Percentiles rank a stretch among this genome's conserved stretches.
Evolutionary conservation across 2,329 filamentous ascomycete genomes (phyloP).

Genomic region (Hymenoscyphus occultus): DNA sequence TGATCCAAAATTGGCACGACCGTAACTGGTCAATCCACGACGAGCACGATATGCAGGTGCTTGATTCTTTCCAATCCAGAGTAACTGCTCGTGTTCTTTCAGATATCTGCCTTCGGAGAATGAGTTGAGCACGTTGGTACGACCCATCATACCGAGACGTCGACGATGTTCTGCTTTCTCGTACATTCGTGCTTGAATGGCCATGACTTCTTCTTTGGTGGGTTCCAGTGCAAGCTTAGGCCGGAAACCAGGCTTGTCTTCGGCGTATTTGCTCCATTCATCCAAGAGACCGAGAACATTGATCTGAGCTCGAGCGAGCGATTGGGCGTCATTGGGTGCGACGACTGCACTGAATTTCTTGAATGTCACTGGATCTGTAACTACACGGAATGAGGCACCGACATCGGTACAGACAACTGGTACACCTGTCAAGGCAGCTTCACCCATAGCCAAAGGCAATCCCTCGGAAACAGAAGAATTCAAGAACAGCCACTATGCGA

Average conservation of each 20-base stretch:
- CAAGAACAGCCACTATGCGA: slow-evolving; percentile 46
- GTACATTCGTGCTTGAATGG: slow-evolving; percentile 55
- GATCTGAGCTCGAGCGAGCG: slow-evolving; percentile 59
- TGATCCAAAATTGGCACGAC: not conserved
- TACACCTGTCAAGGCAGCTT: slow-evolving; percentile 53
- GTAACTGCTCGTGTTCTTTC: slow-evolving; percentile 60
- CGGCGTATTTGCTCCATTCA: slow-evolving; percentile 56
- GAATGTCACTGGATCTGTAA: slow-evolving; percentile 51
- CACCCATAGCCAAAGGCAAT: slow-evolving; percentile 52
- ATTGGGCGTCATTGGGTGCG: slow-evolving; percentile 59
- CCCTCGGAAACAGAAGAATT: slow-evolving; percentile 56
- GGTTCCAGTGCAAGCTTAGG: slow-evolving; percentile 40
- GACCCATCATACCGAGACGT: slow-evolving; percentile 56
- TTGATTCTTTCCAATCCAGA: slow-evolving; percentile 43
- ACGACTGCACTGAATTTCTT: slow-evolving; percentile 58
- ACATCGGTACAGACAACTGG: slow-evolving; percentile 56
- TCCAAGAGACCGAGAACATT: slow-evolving; percentile 59
- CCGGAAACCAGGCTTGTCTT: slow-evolving; percentile 39
- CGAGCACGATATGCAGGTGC: not conserved
- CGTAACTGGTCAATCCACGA: not conserved
- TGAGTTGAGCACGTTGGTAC: slow-evolving; percentile 55
- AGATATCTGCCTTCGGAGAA: slow-evolving; percentile 59
- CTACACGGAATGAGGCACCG: slow-evolving; percentile 51
- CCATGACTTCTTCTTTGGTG: slow-evolving; percentile 46
- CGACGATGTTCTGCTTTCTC: slow-evolving; percentile 52